A percentile compares a stretch with the other conserved stretches of the same genome.
Evolutionary conservation across 2,329 filamentous ascomycete species (phyloP).

Genomic region (Proliferodiscus dingleyae): DNA sequence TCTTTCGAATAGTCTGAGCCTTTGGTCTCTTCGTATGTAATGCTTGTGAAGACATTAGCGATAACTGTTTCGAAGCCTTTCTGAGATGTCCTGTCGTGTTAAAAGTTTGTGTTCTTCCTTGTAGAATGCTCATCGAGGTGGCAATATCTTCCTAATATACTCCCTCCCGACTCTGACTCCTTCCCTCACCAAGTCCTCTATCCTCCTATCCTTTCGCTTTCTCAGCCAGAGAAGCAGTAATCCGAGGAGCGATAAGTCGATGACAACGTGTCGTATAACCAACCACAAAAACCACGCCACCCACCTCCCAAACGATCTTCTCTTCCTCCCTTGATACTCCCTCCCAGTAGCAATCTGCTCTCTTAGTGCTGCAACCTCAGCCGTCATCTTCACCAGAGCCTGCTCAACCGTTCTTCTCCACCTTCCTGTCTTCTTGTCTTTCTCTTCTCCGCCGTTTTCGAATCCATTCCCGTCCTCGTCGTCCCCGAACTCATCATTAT

Average conservation of each 20-base stretch:
- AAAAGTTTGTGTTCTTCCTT: neutral
- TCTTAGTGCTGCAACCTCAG: constrained; percentile 84
- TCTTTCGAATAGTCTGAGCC: too few species aligned
- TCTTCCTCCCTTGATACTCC: constrained; percentile 63
- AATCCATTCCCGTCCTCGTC: constrained; percentile 37
- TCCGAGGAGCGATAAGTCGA: constrained; percentile 63
- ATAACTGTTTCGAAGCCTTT: too few species aligned
- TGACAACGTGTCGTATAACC: constrained; percentile 65
- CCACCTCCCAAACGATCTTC: constrained; percentile 65
- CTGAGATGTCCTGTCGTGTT: too few species aligned
- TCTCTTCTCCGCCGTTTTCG: constrained; percentile 35
- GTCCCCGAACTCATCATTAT: constrained; percentile 40
- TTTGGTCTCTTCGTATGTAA: too few species aligned
- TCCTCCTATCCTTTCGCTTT: constrained; percentile 61
- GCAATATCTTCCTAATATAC: constrained; percentile 54
- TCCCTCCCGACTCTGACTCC: constrained; percentile 53
- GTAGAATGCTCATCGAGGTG: constrained; percentile 35
- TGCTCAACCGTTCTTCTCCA: constrained; percentile 83
- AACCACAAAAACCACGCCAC: constrained; percentile 65
- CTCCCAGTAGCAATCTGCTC: constrained; percentile 81
- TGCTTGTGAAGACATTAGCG: too few species aligned
- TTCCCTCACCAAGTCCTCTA: constrained; percentile 70
- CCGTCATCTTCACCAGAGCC: constrained; percentile 81
- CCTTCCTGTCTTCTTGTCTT: constrained; percentile 44
- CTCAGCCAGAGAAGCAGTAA: constrained; percentile 69